phyloP scores from a whole-genome alignment of 108 stramenopile species.

The Cyclostephanos tholiformis region DNA sequence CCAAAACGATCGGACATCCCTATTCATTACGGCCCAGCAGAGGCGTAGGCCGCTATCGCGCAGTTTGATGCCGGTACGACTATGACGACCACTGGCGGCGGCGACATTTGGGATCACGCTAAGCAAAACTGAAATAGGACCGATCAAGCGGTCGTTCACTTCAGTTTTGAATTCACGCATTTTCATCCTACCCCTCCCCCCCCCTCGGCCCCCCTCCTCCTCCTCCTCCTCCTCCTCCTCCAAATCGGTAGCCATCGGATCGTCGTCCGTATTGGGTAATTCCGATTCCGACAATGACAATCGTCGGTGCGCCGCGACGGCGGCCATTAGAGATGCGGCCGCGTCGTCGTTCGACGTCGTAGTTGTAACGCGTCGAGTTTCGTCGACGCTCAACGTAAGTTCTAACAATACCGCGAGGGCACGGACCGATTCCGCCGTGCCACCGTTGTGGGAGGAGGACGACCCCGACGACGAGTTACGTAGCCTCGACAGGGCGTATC shows the following conservation, averaged over 20 bases:
- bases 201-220: no score
- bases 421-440: constrained; percentile 30
- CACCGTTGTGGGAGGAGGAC: constrained; percentile 27
- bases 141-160: constrained; percentile 46
- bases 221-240: constrained; percentile 4
- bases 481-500: constrained; percentile 15
- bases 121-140: constrained; percentile 45
- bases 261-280: not conserved
- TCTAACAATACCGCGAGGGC: constrained; percentile 25
- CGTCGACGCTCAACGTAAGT: constrained; percentile 12
- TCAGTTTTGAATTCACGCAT: constrained; percentile 34
- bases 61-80: constrained; percentile 24
- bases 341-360: not conserved
- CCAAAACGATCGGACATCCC: constrained; percentile 41
- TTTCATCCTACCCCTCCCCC: not conserved
- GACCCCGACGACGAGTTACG: constrained; percentile 21
- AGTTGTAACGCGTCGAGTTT: not conserved
- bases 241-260: not conserved
- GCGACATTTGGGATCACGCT: constrained; percentile 14
- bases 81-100: not conserved
- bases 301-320: constrained; percentile 16
- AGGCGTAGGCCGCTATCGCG: constrained; percentile 34
- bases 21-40: constrained; percentile 29
- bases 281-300: not conserved
- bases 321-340: constrained; percentile 25